Conservation (phyloP, 225 moss, liverwort and hornwort genomes). For the Neckera pumila region DNA sequence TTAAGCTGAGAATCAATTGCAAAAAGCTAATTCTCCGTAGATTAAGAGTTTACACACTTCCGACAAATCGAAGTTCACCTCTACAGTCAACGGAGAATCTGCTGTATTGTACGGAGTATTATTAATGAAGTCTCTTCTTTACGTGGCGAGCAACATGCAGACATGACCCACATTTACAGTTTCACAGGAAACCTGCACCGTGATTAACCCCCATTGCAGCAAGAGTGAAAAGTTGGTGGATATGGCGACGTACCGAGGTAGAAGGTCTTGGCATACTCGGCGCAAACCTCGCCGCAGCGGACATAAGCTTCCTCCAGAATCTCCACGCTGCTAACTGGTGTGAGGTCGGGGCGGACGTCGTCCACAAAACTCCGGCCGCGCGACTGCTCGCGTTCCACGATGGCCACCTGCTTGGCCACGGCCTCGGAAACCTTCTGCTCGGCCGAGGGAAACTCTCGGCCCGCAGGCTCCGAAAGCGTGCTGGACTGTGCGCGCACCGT, state of each 20-base stretch:
- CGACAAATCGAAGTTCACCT: neutral
- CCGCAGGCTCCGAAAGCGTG: conserved; percentile 1
- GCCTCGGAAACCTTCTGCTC: conserved; percentile 74
- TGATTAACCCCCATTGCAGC: neutral
- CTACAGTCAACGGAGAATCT: neutral
- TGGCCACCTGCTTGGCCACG: conserved; percentile 46
- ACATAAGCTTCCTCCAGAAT: conserved; percentile 61
- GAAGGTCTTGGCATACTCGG: conserved; percentile 88
- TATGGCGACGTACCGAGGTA: conserved; percentile 48
- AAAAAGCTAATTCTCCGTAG: neutral
- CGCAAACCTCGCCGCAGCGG: conserved; percentile 95
- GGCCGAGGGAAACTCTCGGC: conserved; percentile 12
- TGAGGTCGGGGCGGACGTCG: conserved; percentile 1
- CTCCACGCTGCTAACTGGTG: conserved; percentile 11
- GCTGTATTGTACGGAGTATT: neutral
- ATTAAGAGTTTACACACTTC: neutral
- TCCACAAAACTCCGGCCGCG: neutral
- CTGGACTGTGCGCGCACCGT: conserved; percentile 8
- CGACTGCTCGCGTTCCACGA: conserved; percentile 21
- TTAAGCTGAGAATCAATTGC: neutral
- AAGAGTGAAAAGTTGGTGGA: neutral
- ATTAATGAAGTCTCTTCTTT: no score
- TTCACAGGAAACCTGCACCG: neutral
- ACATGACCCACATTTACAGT: neutral
- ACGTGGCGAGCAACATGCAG: neutral